Percentiles rank a stretch among this genome's conserved stretches.
Conservation (phyloP, 179 eudicot genomes). For the Heliamphora pulchella region DNA sequence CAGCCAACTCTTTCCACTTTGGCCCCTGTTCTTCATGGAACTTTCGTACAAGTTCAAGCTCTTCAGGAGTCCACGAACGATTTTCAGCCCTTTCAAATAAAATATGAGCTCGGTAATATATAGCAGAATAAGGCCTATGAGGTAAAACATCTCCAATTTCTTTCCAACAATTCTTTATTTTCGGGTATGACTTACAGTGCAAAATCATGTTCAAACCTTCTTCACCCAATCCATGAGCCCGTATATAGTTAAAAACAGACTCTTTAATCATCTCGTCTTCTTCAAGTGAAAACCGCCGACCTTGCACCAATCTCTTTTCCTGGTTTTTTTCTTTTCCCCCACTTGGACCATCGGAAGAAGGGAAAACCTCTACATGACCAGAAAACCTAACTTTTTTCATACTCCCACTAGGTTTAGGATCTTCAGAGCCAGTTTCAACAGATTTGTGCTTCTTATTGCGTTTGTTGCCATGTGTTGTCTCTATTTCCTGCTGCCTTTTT, state of each 20-base stretch:
- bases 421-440: constrained; percentile 5
- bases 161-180: constrained; percentile 14
- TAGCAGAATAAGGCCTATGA: constrained; percentile 8
- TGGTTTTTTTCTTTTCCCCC: constrained; percentile 1
- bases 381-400: constrained; percentile 26
- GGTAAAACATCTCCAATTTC: constrained; percentile 15
- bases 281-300: constrained; percentile 38
- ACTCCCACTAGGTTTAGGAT: constrained; percentile 17
- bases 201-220: constrained; percentile 19
- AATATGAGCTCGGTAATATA: constrained; percentile 20
- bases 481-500: neutral
- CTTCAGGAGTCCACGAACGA: constrained; percentile 13
- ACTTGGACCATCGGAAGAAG: constrained; percentile 18
- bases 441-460: neutral
- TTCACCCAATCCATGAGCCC: constrained; percentile 12
- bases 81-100: constrained; percentile 13
- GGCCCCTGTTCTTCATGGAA: constrained; percentile 15
- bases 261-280: constrained; percentile 31
- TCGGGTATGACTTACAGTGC: constrained; percentile 11
- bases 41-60: constrained; percentile 6
- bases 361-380: constrained; percentile 28
- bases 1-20: constrained; percentile 20
- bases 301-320: constrained; percentile 24
- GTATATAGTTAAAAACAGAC: constrained; percentile 17
- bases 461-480: neutral